Evolutionary conservation across 371 early-diverging fungal species (phyloP), one percentile per base, ranked within the genome.

Genomic region (Mucor mucedo): DNA sequence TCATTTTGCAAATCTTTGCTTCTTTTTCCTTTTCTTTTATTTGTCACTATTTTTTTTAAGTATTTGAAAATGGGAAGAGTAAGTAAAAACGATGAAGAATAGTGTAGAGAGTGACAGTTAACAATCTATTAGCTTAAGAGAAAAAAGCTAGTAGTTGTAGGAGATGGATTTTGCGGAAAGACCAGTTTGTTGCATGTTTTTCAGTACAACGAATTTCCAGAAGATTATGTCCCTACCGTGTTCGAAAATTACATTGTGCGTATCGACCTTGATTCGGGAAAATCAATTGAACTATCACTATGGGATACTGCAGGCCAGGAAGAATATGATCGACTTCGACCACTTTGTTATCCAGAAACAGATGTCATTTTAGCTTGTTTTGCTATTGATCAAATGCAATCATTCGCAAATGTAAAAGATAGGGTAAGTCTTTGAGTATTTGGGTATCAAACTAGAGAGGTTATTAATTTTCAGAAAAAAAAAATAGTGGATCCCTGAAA

Each of bases 261-360:
- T 52, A 84, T 92, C 10, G 87, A 85, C 75, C 84, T 89, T 6
- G 88, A 90, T 57, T 86, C 89, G 55, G 89, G 90, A 44, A 89
- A 89, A 62, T 86, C 85, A 33, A 86, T 91, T 57, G 88, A 88
- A 66, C 70, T 95, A 42, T 89, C 89, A 16, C 74, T 95, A 42
- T 94, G 93, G 92, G 96, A 95, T 78, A 95, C 96, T 16, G 91
- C 92, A 47, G 94, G 85, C 3, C 86, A 85, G 62, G 86, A 86
- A 72, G 84, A 77, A 63, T 82, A 75, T 58, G 83, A 82, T 65
- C 49, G 84, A 44, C 65, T 82, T 49, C 60, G 83, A 42, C 67
- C 83, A 42, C 66, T 82, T 14, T 77, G 76, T 42, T 82, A 82
- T 56, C 75, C 80, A 11, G 83, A 79, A 39, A 69, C 82, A 14